Base-by-base conservation (phyloP, 345 rosid genomes). In the Pugionium cornutum region DNA sequence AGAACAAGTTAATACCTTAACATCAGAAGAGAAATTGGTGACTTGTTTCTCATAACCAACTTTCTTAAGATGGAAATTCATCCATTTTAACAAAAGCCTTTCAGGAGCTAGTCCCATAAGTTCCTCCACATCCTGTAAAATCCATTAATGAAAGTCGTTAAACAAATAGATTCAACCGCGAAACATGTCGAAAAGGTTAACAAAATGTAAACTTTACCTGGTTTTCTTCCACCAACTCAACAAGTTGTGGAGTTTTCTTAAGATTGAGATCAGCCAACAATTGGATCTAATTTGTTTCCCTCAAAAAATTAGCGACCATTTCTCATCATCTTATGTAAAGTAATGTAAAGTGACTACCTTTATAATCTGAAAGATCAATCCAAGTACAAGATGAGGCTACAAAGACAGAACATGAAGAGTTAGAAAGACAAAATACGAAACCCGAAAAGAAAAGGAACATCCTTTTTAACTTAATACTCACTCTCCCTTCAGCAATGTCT, bases 51-150 rank as follows among this genome's bases (percentile, higher is more conserved):
- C 69, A 36, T 91, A 91, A 36, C 94, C 96, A 76, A 80, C 87
- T 81, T 91, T 91, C 84, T 91, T 88, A 44, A 91, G 77, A 75
- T 91, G 96, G 57, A 83, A 86, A 75, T 91, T 91, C 96, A 91
- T 91, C 96, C 98, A 91, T 77, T 91, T 89, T 11, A 91, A 80
- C 45, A 91, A 55, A 68, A 91, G 80, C 64, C 86, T 91, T 68
- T 91, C 98, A 62, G 98, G 98, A 49, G 89, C 76, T 73, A 91
- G 80, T 44, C 83, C 75, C 85, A 81, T 69, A 33, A 91, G 94
- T 85, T 91, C 96, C 74, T 92, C 97, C 55, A 79, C 92, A 34
- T 92, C 91, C 98, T 92, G 83, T 40, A 75, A 48, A n/a, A 51
- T n/a, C 10, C 46, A 50, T 36, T 48, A 10, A 40, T 9, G n/a